Conservation (phyloP, 495 filamentous ascomycete genomes). For the Podospora pseudoanserina region DNA sequence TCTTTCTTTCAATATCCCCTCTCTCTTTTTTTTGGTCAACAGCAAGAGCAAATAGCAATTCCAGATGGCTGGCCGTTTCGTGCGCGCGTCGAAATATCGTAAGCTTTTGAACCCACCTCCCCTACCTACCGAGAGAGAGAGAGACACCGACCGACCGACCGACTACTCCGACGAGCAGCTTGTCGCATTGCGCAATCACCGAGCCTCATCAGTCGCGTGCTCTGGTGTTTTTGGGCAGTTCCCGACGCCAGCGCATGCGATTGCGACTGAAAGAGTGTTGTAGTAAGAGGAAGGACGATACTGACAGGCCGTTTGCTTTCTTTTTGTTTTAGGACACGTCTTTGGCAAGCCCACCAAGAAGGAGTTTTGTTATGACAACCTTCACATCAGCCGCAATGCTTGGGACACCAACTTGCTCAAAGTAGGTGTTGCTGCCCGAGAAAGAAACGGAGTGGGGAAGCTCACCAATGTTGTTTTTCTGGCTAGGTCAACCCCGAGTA, state of each 20-base stretch:
- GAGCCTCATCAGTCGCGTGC: background rate
- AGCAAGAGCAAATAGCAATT: background rate
- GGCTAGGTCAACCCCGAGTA: slow-evolving; percentile 90
- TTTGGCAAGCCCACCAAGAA: slow-evolving; percentile 92
- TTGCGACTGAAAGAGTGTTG: slow-evolving; percentile 9
- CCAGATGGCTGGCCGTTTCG: slow-evolving; percentile 91
- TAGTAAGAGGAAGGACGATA: background rate
- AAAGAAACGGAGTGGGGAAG: background rate
- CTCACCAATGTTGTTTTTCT: background rate
- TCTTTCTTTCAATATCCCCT: background rate
- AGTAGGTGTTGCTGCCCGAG: slow-evolving; percentile 42
- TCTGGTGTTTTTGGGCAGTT: slow-evolving; percentile 22
- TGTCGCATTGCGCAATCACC: background rate
- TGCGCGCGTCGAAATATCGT: slow-evolving; percentile 98
- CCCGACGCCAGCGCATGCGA: slow-evolving; percentile 20
- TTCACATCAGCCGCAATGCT: slow-evolving; percentile 90
- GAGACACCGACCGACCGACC: background rate
- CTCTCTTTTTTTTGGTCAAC: background rate
- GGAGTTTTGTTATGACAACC: slow-evolving; percentile 93
- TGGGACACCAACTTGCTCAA: slow-evolving; percentile 99
- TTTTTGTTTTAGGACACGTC: slow-evolving; percentile 71
- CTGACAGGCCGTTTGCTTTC: slow-evolving; percentile 20
- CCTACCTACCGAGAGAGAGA: too few species aligned
- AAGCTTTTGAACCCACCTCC: slow-evolving; percentile 37
- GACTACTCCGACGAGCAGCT: background rate